Evolutionary conservation across 371 early-diverging fungal species (phyloP).

Genomic region (Fennellomyces sp.): DNA sequence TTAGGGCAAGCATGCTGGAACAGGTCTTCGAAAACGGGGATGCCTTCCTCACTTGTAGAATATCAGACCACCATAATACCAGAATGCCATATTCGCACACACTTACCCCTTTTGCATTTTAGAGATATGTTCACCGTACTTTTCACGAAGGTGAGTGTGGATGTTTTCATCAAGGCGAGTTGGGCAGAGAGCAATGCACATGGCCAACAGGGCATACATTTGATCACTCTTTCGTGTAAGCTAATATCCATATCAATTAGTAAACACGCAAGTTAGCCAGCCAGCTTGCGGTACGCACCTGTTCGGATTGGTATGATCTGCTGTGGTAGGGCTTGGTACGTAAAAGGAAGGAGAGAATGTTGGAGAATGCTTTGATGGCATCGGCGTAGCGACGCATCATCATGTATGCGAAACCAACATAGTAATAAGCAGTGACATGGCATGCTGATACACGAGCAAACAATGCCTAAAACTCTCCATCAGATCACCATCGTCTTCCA

Average conservation of each 20-base stretch:
- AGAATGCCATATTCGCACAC: no score
- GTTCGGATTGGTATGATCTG: constrained; percentile 90
- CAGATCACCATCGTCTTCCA: not conserved
- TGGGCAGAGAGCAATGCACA: constrained; percentile 92
- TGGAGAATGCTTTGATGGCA: constrained; percentile 91
- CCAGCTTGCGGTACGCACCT: constrained; percentile 38
- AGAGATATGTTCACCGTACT: constrained; percentile 88
- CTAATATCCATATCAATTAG: no score
- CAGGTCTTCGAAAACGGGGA: constrained; percentile 84
- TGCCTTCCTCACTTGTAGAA: constrained; percentile 72
- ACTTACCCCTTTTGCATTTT: constrained; percentile 81
- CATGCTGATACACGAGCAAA: constrained; percentile 94
- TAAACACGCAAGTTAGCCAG: not conserved
- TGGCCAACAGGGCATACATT: constrained; percentile 92
- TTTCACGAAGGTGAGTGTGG: constrained; percentile 86
- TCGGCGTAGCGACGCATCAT: constrained; percentile 97
- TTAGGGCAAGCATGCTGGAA: constrained; percentile 93
- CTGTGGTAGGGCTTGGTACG: constrained; percentile 94
- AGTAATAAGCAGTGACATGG: constrained; percentile 95
- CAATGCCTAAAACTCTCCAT: constrained; percentile 60
- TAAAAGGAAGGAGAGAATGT: constrained; percentile 87
- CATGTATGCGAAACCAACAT: constrained; percentile 96
- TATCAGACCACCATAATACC: no score
- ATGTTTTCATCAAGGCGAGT: constrained; percentile 92
- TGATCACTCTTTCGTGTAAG: constrained; percentile 91